Base-by-base conservation (phyloP, 2,329 filamentous ascomycete genomes). In the Penicillium vulpinum region DNA sequence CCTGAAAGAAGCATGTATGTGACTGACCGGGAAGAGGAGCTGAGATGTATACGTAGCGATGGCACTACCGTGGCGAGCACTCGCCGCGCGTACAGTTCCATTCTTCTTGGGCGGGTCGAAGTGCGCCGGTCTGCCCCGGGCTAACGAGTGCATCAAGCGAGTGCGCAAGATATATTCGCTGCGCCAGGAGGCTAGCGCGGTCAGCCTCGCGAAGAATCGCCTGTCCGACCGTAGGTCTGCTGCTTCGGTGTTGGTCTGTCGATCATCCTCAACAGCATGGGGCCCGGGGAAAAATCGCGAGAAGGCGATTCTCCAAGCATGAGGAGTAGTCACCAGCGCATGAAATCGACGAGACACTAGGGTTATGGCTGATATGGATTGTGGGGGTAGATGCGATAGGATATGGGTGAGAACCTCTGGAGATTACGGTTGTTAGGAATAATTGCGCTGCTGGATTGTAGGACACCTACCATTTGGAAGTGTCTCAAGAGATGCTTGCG, bases 101-200 rank as follows among this genome's bases (percentile, higher is more conserved):
- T 83, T 71, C 67, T 80, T 76, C 45, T 79, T 75, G 29, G 81
- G 71, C 10, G 80, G 78, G 36, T 87, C 82, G 16, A 65, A 83
- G 77, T 57, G 69, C 10, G 73, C 69, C 36, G 93, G 91, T 70
- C 92, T 96, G 49, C 93, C 94, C 58, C 91, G 87, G 45, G 83
- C 84, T 56, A 97, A 80, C 60, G 90, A 94, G 43, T 92, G 85
- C 51, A 97, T 78, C 50, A 97, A 83, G 45, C 91, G 85, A 2
- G 92, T 97, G 45, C 94, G 85, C 55, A 96, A 78, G 46, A 97
- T 88, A 69, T 97, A 99, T 74, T 99, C 94, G 74, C 91, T 97
- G 65, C 93, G 85, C 93, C 94, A 97, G 9, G 92, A 94, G n/a
- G 92, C 89, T 59, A 92, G 77, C 4, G 87, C 82, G 10, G 90